Evolutionary conservation across 2,329 filamentous ascomycete genomes (phyloP), one percentile per base, ranked within the genome.

Genomic region (Bipolaris oryzae): DNA sequence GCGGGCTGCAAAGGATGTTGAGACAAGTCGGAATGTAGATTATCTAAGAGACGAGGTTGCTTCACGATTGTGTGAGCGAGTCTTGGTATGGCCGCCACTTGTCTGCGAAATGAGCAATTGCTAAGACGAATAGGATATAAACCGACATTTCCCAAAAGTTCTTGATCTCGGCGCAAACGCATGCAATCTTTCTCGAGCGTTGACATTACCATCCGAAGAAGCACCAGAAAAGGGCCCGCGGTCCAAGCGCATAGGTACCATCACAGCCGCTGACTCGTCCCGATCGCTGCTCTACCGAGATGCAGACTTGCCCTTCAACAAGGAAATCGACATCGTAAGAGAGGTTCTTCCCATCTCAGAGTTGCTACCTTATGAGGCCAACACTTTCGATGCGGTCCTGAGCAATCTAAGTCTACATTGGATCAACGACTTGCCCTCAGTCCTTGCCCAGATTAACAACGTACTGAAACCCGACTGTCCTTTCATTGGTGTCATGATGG

Each of bases 21-120:
- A 91, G 62, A 78, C 84, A 61, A 92, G 92, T 73, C 85, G 94
- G 15, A 85, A 90, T 69, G 89, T 92, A 21, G 95, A 98, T 78
- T 98, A 98, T 73, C 81, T 99, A 53, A 92, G 93, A 74, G 92
- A 98, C 73, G 94, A 98, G 75, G 89, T 97, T 4, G 95, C 95
- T 48, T 82, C 83, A 43, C 86, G 95, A 47, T 80, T 99, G 23
- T 91, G 90, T 68, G 94, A 98, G 68, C 85, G 95, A 44, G 81
- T 99, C 47, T 82, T 98, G 65, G 90, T 93, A 79, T 18, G 34
- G n/a, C 25, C 51, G 76, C 46, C 3, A 18, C 13, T 25, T 39
- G 16, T 34, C 31, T 25, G 2, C 7, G 11, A 0, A 28, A n/a
- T 20, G 23, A 52, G 28, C 51, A 15, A 42, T 16, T 16, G 47